Base-by-base conservation (phyloP, 768 basidiomycete species). In the Hygrocybe punicea region DNA sequence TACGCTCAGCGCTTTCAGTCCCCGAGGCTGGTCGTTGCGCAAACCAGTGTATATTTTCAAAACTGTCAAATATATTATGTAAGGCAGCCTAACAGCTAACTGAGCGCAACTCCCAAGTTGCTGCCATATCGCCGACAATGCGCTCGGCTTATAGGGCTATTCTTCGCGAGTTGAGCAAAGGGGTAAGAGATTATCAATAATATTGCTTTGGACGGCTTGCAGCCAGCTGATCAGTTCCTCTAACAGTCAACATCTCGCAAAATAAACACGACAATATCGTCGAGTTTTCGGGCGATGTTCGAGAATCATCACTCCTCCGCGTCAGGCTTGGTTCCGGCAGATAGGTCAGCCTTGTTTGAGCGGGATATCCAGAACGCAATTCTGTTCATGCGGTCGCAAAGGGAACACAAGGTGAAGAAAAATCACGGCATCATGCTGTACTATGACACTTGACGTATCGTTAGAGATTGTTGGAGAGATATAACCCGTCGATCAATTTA, bases 401-500 rank as follows among this genome's bases (percentile, higher is more conserved):
- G 89, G 58, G 81, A 84, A 65, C 78, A 96, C 76, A 89, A 89
- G 78, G 93, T 88, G 49, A 65, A 76, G 66, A 23, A 21, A 34
- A 36, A 35, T 7, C n/a, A 19, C n/a, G 17, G 9, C 37, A 2
- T 47, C 47, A 14, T 44, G 33, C 13, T 47, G 46, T 29, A 13
- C 11, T 21, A 52, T 48, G 17, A 36, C 42, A 40, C 51, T 23
- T 35, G 40, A 6, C 45, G 37, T 7, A 40, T 40, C 46, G 23
- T 46, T 65, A 97, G 94, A 76, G 75, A 19, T 75, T 97, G 48
- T 71, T 97, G 59, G 89, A 91, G 53, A 78, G 91, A 53, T 98
- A 98, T 74, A 96, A 94, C 69, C 93, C 94, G 0, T 74, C 89
- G 16, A 71, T 86, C 40, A 89, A 93, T 65, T 78, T 95, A 60